Evolutionary conservation across 768 basidiomycete genomes (phyloP).

Genomic region (Sutorius australiensis): DNA sequence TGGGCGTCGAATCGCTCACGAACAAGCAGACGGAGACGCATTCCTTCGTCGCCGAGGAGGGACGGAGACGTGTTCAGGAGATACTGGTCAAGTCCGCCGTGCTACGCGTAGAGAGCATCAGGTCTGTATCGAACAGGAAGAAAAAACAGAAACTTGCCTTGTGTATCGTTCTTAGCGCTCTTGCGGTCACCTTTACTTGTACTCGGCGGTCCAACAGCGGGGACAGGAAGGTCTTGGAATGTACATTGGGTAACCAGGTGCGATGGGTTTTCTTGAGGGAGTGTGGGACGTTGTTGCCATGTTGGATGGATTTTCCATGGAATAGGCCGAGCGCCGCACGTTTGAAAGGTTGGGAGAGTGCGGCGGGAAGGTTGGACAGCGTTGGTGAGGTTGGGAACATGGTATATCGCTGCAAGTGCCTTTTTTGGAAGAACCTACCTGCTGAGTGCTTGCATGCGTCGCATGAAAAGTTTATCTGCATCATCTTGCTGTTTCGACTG

Average conservation of each 20-base stretch:
- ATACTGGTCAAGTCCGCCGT: conserved; percentile 72
- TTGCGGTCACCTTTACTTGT: conserved; percentile 67
- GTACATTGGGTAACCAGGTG: conserved; percentile 86
- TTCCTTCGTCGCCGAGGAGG: conserved; percentile 38
- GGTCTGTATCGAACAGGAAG: background rate
- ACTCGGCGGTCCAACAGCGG: conserved; percentile 57
- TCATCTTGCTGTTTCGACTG: no score
- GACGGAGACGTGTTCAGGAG: conserved; percentile 45
- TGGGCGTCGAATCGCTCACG: conserved; percentile 29
- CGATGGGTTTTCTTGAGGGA: conserved; percentile 85
- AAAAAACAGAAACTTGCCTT: conserved; percentile 42
- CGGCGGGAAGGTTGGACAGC: conserved; percentile 21
- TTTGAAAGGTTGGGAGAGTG: conserved; percentile 69
- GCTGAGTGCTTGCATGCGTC: no score
- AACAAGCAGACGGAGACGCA: conserved; percentile 43
- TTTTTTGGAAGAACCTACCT: background rate
- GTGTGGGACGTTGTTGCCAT: conserved; percentile 87
- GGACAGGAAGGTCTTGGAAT: conserved; percentile 68
- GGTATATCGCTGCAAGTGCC: background rate
- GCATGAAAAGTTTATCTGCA: no score
- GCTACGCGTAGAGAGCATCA: conserved; percentile 30
- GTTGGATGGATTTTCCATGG: conserved; percentile 74
- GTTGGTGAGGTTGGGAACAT: conserved; percentile 24
- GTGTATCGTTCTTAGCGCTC: conserved; percentile 77
- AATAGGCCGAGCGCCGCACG: conserved; percentile 78